Evolutionary conservation across 192 early-diverging fungal species (phyloP).

Genomic region (Chytriomyces hyalinus): DNA sequence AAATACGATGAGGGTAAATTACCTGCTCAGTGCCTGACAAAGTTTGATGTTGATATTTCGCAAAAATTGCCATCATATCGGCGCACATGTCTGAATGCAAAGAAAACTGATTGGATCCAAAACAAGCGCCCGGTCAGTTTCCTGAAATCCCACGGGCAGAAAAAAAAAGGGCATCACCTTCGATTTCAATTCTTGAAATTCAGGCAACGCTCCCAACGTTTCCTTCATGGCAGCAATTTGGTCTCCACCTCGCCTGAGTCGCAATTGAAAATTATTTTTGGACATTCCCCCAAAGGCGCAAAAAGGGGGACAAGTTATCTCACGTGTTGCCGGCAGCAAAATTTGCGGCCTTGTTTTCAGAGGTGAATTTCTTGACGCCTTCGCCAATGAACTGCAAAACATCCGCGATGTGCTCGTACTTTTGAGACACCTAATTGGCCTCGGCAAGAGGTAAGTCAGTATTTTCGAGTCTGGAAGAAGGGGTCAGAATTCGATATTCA

Average conservation of each 20-base stretch:
- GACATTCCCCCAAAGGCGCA: background rate
- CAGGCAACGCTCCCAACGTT: slow-evolving; percentile 75
- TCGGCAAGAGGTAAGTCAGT: background rate
- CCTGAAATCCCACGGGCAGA: background rate
- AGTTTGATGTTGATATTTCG: slow-evolving; percentile 61
- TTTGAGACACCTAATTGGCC: slow-evolving; percentile 29
- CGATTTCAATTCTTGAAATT: slow-evolving; percentile 78
- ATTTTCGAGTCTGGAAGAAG: background rate
- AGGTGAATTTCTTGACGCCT: slow-evolving; percentile 73
- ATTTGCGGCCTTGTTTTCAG: slow-evolving; percentile 74
- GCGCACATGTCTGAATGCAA: slow-evolving; percentile 76
- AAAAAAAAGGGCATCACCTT: slow-evolving; percentile 33
- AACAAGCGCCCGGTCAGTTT: background rate
- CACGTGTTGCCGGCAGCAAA: slow-evolving; percentile 36
- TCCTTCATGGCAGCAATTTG: slow-evolving; percentile 73
- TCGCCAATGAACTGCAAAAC: slow-evolving; percentile 71
- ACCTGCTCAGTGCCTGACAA: slow-evolving; percentile 74
- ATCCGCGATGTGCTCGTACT: slow-evolving; percentile 75
- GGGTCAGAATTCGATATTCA: slow-evolving; percentile 34
- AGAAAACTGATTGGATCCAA: slow-evolving; percentile 53
- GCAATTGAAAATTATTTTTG: background rate
- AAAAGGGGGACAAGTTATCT: background rate
- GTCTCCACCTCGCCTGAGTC: slow-evolving; percentile 9
- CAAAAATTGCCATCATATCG: slow-evolving; percentile 71
- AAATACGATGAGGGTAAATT: background rate